phyloP scores from a whole-genome alignment of 306 rosid genomes.

The Benincasa hispida region DNA sequence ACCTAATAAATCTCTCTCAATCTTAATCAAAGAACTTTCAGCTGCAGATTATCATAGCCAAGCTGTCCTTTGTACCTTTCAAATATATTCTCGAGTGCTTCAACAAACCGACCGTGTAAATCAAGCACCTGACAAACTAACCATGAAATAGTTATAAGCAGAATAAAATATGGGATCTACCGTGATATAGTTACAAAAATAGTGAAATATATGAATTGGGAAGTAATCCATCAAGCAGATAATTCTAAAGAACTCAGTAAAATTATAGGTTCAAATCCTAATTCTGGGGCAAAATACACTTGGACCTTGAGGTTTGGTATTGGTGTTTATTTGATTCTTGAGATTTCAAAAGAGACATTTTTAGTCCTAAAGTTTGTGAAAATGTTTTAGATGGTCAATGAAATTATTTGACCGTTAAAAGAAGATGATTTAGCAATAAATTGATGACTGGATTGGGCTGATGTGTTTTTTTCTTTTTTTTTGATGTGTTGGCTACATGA shows the following conservation, averaged over 20 bases:
- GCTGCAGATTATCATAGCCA: constrained; percentile 55
- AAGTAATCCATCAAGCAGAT: not conserved
- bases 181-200: not conserved
- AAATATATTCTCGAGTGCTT: constrained; percentile 63
- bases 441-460: too few species aligned
- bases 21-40: constrained; percentile 46
- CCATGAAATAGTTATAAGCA: not conserved
- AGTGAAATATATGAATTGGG: not conserved
- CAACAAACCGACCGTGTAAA: constrained; percentile 51
- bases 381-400: too few species aligned
- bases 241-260: not conserved
- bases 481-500: too few species aligned
- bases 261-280: not conserved
- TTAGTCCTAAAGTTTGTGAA: too few species aligned
- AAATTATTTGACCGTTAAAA: too few species aligned
- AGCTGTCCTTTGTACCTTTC: constrained; percentile 62
- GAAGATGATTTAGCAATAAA: too few species aligned
- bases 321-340: too few species aligned
- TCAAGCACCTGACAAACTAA: constrained; percentile 35
- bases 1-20: not conserved
- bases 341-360: too few species aligned
- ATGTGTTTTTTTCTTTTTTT: too few species aligned
- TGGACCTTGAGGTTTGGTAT: too few species aligned
- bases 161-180: not conserved
- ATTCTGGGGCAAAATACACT: too few species aligned